Evolutionary conservation across 1,139 yeast genomes (phyloP).

Genomic region (Suhomyces anneliseae): DNA sequence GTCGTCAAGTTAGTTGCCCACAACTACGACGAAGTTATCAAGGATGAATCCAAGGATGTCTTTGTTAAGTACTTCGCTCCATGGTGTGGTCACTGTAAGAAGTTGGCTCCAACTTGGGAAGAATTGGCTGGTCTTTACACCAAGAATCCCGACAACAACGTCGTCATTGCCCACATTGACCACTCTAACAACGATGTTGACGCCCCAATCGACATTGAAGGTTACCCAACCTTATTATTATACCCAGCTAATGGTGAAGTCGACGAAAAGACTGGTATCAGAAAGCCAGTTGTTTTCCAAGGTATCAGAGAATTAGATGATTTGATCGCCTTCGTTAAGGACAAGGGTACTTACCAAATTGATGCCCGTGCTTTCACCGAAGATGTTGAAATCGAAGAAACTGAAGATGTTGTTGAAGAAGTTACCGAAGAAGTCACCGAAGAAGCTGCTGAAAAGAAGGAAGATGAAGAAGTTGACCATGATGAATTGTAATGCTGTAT

Average conservation of each 20-base stretch:
- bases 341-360: constrained; percentile 57
- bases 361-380: constrained; percentile 47
- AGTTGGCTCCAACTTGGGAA: constrained; percentile 87
- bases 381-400: constrained; percentile 24
- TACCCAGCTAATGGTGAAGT: constrained; percentile 88
- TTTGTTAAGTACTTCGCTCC: constrained; percentile 95
- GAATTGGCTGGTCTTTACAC: constrained; percentile 74
- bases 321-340: constrained; percentile 68
- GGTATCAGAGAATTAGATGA: constrained; percentile 77
- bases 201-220: constrained; percentile 63
- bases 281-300: constrained; percentile 66
- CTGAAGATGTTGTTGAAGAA: constrained; percentile 15
- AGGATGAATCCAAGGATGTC: constrained; percentile 76
- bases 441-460: constrained; percentile 16
- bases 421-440: constrained; percentile 8
- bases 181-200: constrained; percentile 88
- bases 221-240: constrained; percentile 90
- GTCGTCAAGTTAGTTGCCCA: constrained; percentile 83
- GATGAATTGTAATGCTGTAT: constrained; percentile 36
- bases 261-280: constrained; percentile 50
- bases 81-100: constrained; percentile 99
- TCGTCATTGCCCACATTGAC: constrained; percentile 82
- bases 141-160: constrained; percentile 47
- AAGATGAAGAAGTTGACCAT: constrained; percentile 26
- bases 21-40: constrained; percentile 71